phyloP scores from a whole-genome alignment of 768 basidiomycete genomes.

The Aureoboletus auriporus region DNA sequence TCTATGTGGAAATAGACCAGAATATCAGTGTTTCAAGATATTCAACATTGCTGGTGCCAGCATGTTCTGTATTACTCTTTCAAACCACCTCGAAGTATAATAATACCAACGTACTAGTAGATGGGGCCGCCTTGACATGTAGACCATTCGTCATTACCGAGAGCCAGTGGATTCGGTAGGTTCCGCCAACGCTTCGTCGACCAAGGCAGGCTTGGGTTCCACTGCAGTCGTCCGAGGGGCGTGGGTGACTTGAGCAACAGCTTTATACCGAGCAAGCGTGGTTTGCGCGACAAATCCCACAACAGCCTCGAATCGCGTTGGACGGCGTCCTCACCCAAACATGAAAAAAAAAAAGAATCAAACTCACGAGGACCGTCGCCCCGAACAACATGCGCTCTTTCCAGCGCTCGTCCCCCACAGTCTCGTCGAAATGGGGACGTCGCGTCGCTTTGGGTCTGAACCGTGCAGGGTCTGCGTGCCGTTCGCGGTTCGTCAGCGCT shows the following conservation, averaged over 20 bases:
- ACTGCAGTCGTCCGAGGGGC: slow-evolving; percentile 3
- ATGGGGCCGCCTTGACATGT: background rate
- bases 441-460: slow-evolving; percentile 36
- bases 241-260: slow-evolving; percentile 20
- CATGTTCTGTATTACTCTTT: too few species aligned
- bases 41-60: too few species aligned
- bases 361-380: slow-evolving; percentile 48
- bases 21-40: too few species aligned
- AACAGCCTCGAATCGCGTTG: slow-evolving; percentile 18
- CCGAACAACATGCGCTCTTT: slow-evolving; percentile 60
- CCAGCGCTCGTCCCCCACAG: slow-evolving; percentile 53
- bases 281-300: slow-evolving; percentile 33
- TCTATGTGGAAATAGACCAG: too few species aligned
- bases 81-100: background rate
- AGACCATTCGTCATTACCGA: background rate
- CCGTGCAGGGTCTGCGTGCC: slow-evolving; percentile 34
- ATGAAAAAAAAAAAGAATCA: background rate
- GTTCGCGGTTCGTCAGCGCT: slow-evolving; percentile 11
- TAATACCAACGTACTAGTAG: background rate
- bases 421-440: slow-evolving; percentile 46
- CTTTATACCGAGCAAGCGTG: slow-evolving; percentile 27
- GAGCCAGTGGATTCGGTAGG: slow-evolving; percentile 1
- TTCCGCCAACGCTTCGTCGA: slow-evolving; percentile 24
- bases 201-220: slow-evolving; percentile 2
- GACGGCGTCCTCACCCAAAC: too few species aligned